Evolutionary conservation across 805 yeast genomes (phyloP).

Genomic region (Metschnikowia dekortorum): DNA sequence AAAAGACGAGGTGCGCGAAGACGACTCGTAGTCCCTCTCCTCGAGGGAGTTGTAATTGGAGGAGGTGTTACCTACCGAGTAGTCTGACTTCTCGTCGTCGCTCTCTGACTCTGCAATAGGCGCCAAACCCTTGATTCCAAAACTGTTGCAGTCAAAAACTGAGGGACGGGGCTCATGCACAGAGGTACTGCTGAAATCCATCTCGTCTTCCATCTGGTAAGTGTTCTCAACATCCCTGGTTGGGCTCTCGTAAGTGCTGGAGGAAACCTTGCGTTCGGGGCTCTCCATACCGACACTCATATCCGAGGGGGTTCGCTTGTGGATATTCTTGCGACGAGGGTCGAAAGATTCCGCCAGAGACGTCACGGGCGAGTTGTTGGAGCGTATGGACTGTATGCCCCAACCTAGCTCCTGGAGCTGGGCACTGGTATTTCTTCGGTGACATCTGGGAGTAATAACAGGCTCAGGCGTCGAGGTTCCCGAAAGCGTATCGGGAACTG

Average conservation of each 20-base stretch:
- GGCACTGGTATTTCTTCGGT: constrained; percentile 19
- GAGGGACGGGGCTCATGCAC: constrained; percentile 4
- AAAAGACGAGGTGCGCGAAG: constrained; percentile 31
- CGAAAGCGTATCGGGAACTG: constrained; percentile 3
- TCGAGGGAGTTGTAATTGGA: constrained; percentile 27
- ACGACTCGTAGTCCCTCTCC: constrained; percentile 19
- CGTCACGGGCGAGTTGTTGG: background rate
- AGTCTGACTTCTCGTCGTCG: constrained; percentile 21
- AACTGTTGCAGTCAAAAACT: constrained; percentile 23
- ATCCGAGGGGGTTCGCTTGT: constrained; percentile 17
- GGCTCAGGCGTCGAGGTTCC: constrained; percentile 17
- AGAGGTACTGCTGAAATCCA: constrained; percentile 9
- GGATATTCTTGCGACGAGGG: constrained; percentile 16
- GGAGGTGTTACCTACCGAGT: constrained; percentile 17
- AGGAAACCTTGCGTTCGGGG: constrained; percentile 1
- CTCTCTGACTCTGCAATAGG: constrained; percentile 35
- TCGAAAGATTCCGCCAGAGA: constrained; percentile 8
- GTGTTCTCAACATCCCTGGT: constrained; percentile 8
- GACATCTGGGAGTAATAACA: constrained; percentile 22
- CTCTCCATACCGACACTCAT: constrained; percentile 5
- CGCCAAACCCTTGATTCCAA: constrained; percentile 29
- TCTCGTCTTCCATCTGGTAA: constrained; percentile 7
- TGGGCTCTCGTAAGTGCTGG: constrained; percentile 9
- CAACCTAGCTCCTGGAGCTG: constrained; percentile 9
- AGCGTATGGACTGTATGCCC: constrained; percentile 3